Evolutionary conservation across 805 yeast species (phyloP), one percentile per base, ranked within the genome.

Genomic region (Huiozyma naganishii): DNA sequence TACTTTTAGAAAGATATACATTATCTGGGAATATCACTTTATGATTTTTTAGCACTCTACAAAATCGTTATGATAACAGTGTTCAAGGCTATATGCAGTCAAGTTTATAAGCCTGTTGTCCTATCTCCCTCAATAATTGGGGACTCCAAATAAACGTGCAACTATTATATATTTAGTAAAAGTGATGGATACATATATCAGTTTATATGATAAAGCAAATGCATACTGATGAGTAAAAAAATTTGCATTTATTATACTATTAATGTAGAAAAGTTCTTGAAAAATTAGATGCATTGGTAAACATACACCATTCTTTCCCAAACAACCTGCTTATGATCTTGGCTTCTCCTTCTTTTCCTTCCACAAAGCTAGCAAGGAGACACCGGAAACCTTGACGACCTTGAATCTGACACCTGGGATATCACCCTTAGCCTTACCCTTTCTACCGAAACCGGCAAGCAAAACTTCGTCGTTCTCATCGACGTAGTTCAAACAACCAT

Each of bases 371-470:
- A 89, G 81, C 74, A 92, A 82, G 65, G 98, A 92, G 68, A 94
- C 98, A 85, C 98, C 98, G 65, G 98, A 86, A 65, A 92, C 99
- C 82, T 92, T 92, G 72, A 92, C 99, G 72, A 92, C 99, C 86
- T 92, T 92, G 88, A 92, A 92, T 85, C 99, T 92, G 71, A 92
- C 99, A 87, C 99, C 99, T 74, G 98, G 98, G 70, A 92, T 90
- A 89, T 92, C 99, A 82, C 99, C 98, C 95, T 92, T 92, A 74
- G 98, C 98, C 83, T 92, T 92, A 80, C 98, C 98, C 83, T 95
- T 92, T 80, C 97, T 88, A 87, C 99, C 99, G 88, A 92, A 92
- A 82, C 99, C 99, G 68, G 99, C 97, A 66, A 92, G 80, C 68
- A 92, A 79, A 65, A 92, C 99, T 76, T 92, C 97, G 78, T 92